Evolutionary conservation across 2,329 filamentous ascomycete genomes (phyloP).

Genomic region (Cladosporium sp.): DNA sequence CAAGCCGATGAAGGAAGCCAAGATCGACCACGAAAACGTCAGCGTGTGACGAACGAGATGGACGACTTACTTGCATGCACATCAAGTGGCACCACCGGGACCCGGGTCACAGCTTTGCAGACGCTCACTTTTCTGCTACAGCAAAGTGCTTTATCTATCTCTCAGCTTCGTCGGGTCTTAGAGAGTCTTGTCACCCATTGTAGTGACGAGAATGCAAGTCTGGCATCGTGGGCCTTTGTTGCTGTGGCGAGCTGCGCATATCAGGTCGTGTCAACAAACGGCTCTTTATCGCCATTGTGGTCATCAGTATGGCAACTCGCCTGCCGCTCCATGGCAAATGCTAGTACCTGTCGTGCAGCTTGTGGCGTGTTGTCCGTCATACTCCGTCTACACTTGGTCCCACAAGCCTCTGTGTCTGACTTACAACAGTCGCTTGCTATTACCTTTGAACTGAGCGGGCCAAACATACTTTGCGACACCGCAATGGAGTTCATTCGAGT

Average conservation of each 20-base stretch:
- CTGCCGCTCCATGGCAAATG: constrained; percentile 63
- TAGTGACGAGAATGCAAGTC: constrained; percentile 61
- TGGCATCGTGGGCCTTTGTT: constrained; percentile 78
- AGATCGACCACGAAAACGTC: constrained; percentile 30
- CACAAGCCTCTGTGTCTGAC: constrained; percentile 62
- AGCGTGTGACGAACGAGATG: constrained; percentile 33
- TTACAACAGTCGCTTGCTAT: constrained; percentile 68
- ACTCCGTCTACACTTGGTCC: constrained; percentile 60
- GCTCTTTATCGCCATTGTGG: constrained; percentile 54
- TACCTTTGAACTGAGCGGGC: constrained; percentile 76
- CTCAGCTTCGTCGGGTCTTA: constrained; percentile 16
- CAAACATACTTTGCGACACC: constrained; percentile 72
- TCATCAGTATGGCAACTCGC: constrained; percentile 70
- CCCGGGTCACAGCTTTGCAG: constrained; percentile 50
- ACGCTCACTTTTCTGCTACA: constrained; percentile 47
- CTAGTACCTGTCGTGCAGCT: constrained; percentile 68
- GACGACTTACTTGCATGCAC: constrained; percentile 37
- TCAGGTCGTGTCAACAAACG: constrained; percentile 38
- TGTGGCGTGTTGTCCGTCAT: constrained; percentile 68
- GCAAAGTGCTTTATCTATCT: constrained; percentile 26
- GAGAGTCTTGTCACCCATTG: constrained; percentile 19
- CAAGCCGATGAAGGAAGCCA: constrained; percentile 13
- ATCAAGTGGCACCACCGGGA: constrained; percentile 23
- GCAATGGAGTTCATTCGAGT: constrained; percentile 68
- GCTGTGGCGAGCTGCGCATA: constrained; percentile 61